phyloP scores from a whole-genome alignment of 2,329 filamentous ascomycete species.

The Aspergillus sp. region DNA sequence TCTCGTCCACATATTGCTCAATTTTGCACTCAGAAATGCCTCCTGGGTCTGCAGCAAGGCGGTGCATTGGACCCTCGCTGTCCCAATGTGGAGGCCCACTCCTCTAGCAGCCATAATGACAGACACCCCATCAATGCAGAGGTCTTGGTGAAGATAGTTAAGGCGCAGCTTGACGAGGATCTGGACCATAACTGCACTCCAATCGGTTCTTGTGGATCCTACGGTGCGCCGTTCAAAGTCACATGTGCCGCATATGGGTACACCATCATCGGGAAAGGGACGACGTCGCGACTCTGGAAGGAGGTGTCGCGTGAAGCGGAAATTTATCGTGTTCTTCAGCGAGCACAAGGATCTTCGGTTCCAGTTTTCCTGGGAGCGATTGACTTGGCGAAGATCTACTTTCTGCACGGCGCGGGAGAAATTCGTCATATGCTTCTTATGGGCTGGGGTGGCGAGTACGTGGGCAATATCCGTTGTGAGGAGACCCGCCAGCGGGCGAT shows the following conservation, averaged over 20 bases:
- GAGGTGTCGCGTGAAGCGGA: too few relatives aligned
- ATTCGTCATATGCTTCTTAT: too few relatives aligned
- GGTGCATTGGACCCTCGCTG: slow-evolving; percentile 21
- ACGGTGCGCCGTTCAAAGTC: slow-evolving; percentile 29
- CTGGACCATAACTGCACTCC: slow-evolving; percentile 25
- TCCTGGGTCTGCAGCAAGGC: slow-evolving; percentile 26
- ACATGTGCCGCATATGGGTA: slow-evolving; percentile 25
- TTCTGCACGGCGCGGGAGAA: too few relatives aligned
- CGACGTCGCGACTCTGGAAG: too few relatives aligned
- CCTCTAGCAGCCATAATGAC: slow-evolving; percentile 6
- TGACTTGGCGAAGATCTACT: too few relatives aligned
- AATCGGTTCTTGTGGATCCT: slow-evolving; percentile 25
- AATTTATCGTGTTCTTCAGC: too few relatives aligned
- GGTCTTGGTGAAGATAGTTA: slow-evolving; percentile 21
- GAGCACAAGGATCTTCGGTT: too few relatives aligned
- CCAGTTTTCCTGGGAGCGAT: too few relatives aligned
- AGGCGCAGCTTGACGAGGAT: slow-evolving; percentile 27
- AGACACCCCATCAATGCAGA: slow-evolving; percentile 17
- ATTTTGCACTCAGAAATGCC: slow-evolving; percentile 30
- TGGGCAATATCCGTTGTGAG: not conserved
- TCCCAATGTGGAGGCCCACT: too few relatives aligned
- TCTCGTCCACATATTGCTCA: slow-evolving; percentile 13
- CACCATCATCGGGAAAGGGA: slow-evolving; percentile 31
- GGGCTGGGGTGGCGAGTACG: slow-evolving; percentile 26
- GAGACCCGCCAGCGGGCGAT: not conserved